A percentile compares a stretch with the other conserved stretches of the same genome.
phyloP scores from a whole-genome alignment of 192 early-diverging fungal genomes.

The Chytriomyces hyalinus region DNA sequence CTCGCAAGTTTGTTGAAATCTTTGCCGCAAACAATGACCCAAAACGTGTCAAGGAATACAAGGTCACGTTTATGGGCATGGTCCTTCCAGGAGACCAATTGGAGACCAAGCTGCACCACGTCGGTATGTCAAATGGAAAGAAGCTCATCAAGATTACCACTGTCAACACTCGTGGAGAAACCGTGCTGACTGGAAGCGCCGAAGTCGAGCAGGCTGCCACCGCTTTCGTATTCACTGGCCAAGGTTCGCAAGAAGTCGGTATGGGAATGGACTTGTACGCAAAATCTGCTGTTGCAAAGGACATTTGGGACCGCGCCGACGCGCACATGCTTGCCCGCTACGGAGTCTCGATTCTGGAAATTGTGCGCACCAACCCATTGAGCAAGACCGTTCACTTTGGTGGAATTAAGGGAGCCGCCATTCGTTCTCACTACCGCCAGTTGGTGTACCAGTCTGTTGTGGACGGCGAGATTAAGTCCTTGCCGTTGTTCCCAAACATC shows the following conservation, averaged over 20 bases:
- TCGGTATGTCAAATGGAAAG: conserved; percentile 95
- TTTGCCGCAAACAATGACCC: conserved; percentile 93
- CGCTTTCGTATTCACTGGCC: conserved; percentile 93
- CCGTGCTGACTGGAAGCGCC: conserved; percentile 86
- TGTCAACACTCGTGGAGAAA: conserved; percentile 80
- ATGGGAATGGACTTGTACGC: conserved; percentile 96
- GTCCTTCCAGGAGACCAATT: conserved; percentile 88
- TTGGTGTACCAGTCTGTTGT: conserved; percentile 92
- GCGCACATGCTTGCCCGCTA: conserved; percentile 82
- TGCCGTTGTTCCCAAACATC: conserved; percentile 89
- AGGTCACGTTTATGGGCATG: conserved; percentile 87
- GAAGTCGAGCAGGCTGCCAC: conserved; percentile 93
- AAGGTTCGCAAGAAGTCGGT: conserved; percentile 93
- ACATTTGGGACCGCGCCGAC: conserved; percentile 92
- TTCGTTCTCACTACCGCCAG: conserved; percentile 81
- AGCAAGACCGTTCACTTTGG: conserved; percentile 87
- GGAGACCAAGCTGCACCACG: conserved; percentile 87
- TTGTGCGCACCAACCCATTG: conserved; percentile 86
- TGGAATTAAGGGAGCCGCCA: conserved; percentile 78
- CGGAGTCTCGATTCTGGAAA: conserved; percentile 87
- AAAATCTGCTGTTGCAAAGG: conserved; percentile 78
- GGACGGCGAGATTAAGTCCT: conserved; percentile 73
- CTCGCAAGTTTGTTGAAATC: conserved; percentile 94
- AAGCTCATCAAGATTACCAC: conserved; percentile 93
- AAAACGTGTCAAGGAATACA: conserved; percentile 82